A percentile compares a stretch with the other conserved stretches of the same genome.
These are phyloP conservation scores for Alternaria sp. DNA, from an alignment of 2,329 filamentous ascomycete species.

Conservation along the genomic window DNA sequence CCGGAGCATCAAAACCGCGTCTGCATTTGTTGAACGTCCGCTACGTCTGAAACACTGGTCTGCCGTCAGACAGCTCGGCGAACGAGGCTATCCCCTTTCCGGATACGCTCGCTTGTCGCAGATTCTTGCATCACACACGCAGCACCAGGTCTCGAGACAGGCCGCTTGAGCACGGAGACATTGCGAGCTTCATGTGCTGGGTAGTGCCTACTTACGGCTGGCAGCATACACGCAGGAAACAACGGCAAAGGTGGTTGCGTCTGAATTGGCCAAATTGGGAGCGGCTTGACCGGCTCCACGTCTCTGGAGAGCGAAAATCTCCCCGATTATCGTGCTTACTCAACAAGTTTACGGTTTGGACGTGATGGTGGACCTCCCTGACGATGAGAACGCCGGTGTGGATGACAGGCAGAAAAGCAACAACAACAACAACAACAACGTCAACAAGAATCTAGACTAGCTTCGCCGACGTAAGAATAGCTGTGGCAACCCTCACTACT, in stretches of 20 bases:
- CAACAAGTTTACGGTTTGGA: slow-evolving; percentile 6
- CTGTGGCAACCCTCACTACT: slow-evolving; percentile 4
- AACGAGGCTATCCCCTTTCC: slow-evolving; percentile 15
- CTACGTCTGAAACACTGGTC: slow-evolving; percentile 26
- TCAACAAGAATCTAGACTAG: neutral
- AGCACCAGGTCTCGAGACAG: slow-evolving; percentile 26
- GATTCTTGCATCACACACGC: slow-evolving; percentile 21
- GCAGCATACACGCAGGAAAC: slow-evolving; percentile 3
- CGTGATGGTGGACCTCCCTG: slow-evolving; percentile 8
- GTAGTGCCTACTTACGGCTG: slow-evolving; percentile 11
- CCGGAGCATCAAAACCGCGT: slow-evolving; percentile 14
- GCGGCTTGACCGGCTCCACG: slow-evolving; percentile 1
- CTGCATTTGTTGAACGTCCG: slow-evolving; percentile 13
- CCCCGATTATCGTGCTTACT: slow-evolving; percentile 2
- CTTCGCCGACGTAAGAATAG: slow-evolving; percentile 10
- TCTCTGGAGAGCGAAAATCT: slow-evolving; percentile 6
- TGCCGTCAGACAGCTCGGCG: slow-evolving; percentile 20
- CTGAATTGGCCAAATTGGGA: slow-evolving; percentile 14
- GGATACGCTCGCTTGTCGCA: slow-evolving; percentile 25
- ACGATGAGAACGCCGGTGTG: slow-evolving; percentile 4
- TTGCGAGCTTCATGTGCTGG: slow-evolving; percentile 21
- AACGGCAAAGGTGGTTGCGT: slow-evolving; percentile 8
- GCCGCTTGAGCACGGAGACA: slow-evolving; percentile 27
- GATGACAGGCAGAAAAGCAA: slow-evolving; percentile 7
- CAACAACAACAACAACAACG: slow-evolving; percentile 8